These are phyloP conservation scores for Discostella pseudostelligera DNA, from an alignment of 108 stramenopile genomes.

Conservation along the genomic window DNA sequence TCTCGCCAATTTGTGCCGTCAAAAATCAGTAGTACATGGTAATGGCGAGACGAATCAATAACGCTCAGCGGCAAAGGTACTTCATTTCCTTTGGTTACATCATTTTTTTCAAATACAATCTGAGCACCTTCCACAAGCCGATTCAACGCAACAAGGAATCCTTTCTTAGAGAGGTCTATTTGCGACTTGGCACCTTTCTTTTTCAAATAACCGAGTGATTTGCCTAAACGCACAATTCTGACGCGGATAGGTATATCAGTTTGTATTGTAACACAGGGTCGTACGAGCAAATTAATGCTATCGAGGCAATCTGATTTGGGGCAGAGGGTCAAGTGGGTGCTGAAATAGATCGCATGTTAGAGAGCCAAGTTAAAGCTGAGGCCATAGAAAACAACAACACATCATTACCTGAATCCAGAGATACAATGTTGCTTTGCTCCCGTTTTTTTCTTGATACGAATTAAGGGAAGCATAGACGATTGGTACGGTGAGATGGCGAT, in stretches of 20 bases:
- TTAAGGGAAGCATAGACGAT: conserved; percentile 35
- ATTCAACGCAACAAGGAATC: conserved; percentile 21
- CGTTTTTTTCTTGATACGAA: conserved; percentile 7
- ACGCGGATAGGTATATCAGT: conserved; percentile 36
- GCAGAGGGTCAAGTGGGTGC: conserved; percentile 32
- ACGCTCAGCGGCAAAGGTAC: conserved; percentile 26
- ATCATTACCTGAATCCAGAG: conserved; percentile 30
- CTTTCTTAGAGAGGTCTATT: conserved; percentile 37
- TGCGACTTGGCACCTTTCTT: conserved; percentile 27
- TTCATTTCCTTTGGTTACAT: conserved; percentile 14
- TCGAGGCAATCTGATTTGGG: conserved; percentile 35
- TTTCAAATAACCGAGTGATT: conserved; percentile 18
- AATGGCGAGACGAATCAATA: conserved; percentile 32
- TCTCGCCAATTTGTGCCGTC: conserved; percentile 27
- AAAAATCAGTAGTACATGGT: conserved; percentile 29
- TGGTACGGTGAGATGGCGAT: conserved; percentile 25
- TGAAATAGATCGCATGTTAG: conserved; percentile 4
- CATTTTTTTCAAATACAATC: conserved; percentile 35
- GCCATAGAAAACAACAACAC: background rate
- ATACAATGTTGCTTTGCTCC: conserved; percentile 6
- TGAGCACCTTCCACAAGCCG: conserved; percentile 29
- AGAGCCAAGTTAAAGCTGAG: background rate
- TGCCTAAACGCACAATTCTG: conserved; percentile 33
- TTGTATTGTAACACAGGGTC: conserved; percentile 28
- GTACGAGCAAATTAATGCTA: conserved; percentile 17